These are phyloP conservation scores for Cylindrotheca closterium DNA, from an alignment of 108 stramenopile genomes.

Conservation along the genomic window DNA sequence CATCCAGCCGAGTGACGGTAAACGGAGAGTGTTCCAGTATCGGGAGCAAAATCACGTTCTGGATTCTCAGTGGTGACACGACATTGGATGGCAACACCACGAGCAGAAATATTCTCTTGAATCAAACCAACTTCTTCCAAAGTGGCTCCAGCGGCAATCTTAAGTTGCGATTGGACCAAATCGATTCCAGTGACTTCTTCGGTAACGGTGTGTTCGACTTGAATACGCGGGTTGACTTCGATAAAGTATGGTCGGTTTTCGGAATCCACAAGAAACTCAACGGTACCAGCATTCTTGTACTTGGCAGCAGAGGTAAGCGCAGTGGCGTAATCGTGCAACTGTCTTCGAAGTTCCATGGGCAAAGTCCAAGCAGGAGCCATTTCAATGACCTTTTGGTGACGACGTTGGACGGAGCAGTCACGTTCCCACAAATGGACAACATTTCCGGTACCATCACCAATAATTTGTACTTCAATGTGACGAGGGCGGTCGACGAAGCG, in stretches of 20 bases:
- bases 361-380: constrained; percentile 93
- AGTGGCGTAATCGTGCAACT: constrained; percentile 87
- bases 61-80: constrained; percentile 94
- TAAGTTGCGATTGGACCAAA: constrained; percentile 90
- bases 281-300: constrained; percentile 98
- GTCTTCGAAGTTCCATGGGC: constrained; percentile 54
- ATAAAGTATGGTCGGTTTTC: constrained; percentile 88
- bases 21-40: constrained; percentile 80
- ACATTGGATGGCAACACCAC: constrained; percentile 87
- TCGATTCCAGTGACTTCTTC: constrained; percentile 96
- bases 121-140: constrained; percentile 78
- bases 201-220: constrained; percentile 97
- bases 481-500: constrained; percentile 82
- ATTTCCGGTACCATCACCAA: constrained; percentile 92
- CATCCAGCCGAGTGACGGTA: constrained; percentile 85
- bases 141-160: constrained; percentile 87
- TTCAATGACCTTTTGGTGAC: constrained; percentile 98
- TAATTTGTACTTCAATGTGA: constrained; percentile 95
- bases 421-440: constrained; percentile 93
- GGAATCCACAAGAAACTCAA: constrained; percentile 94
- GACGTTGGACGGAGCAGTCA: constrained; percentile 89
- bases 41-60: constrained; percentile 83
- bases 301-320: constrained; percentile 77
- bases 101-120: constrained; percentile 69
- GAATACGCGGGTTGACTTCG: constrained; percentile 97